Base-by-base conservation (phyloP, 2,329 filamentous ascomycete genomes). In the Alternaria solani region DNA sequence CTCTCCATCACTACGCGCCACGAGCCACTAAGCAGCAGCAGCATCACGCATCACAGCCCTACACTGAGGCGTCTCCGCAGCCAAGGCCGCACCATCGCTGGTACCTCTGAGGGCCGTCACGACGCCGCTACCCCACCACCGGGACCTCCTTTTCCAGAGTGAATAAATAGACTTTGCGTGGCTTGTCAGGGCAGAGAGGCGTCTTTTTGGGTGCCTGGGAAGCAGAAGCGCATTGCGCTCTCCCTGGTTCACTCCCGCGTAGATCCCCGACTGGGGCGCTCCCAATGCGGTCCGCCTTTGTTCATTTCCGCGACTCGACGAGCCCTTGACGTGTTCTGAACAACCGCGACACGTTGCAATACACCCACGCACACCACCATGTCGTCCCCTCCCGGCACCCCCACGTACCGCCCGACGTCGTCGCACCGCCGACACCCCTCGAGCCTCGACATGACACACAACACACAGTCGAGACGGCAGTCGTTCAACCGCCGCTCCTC, bases 341-440 rank as follows among this genome's bases (percentile, higher is more conserved):
- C 60, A 52, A 48, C 48, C 41, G 20, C 52, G 34, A 41, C 44
- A 51, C 47, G 44, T 58, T 38, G 56, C 51, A 43, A 36, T 47
- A 62, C 54, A 48, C 25, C 53, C 51, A 47, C 25, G 51, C 51
- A 47, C 43, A 44, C n/a, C 60, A 62, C 57, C 51, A 79, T 78
- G 78, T 77, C 80, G 20, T 81, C 80, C 36, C 79, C 81, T 39
- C 80, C 81, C 34, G 71, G 76, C 53, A 81, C 80, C 34, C 80
- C 81, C 34, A 69, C 66, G 30, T 75, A 79, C 32, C 76, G 76
- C 55, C 75, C 74, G 23, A 49, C 61, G 7, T 73, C 75, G 36
- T 77, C 76, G 16, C 76, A 81, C 62, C 79, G 77, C 67, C 78
- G 76, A 16, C 70, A 74, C 36, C 72, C 76, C 48, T 81, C 80